Percentiles rank a stretch among this genome's conserved stretches.
These are phyloP conservation scores for Diplodia seriata DNA, from an alignment of 2,329 filamentous ascomycete species.

Conservation along the genomic window DNA sequence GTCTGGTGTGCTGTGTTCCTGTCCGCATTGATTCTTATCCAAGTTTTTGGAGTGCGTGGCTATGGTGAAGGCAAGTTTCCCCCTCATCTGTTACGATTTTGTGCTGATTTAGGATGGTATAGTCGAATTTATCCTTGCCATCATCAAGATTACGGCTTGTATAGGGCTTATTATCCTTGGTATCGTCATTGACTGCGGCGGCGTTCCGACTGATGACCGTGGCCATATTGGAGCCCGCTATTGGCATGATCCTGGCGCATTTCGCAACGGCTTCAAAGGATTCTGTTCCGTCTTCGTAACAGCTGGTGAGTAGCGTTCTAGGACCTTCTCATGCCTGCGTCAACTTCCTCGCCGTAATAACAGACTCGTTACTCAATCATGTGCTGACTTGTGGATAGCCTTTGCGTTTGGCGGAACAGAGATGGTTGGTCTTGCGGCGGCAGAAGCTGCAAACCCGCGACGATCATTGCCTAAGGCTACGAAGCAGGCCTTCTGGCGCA, in stretches of 20 bases:
- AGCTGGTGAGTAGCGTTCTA: conserved; percentile 43
- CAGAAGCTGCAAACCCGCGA: conserved; percentile 65
- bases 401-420: conserved; percentile 70
- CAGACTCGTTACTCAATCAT: too few relatives aligned
- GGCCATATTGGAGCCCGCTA: conserved; percentile 68
- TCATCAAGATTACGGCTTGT: conserved; percentile 65
- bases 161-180: conserved; percentile 70
- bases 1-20: conserved; percentile 50
- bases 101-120: conserved; percentile 41
- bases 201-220: conserved; percentile 61
- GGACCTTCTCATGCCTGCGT: too few relatives aligned
- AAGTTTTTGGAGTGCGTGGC: conserved; percentile 49
- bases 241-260: conserved; percentile 65
- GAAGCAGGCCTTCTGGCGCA: conserved; percentile 57
- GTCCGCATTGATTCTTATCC: conserved; percentile 48
- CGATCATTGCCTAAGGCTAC: conserved; percentile 55
- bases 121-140: conserved; percentile 65
- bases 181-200: conserved; percentile 65
- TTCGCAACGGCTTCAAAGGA: conserved; percentile 67
- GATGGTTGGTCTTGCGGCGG: conserved; percentile 66
- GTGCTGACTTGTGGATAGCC: conserved; percentile 41
- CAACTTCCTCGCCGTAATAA: too few relatives aligned
- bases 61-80: conserved; percentile 48
- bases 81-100: conserved; percentile 54
- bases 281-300: conserved; percentile 70